A percentile compares a stretch with the other conserved stretches of the same genome.
Evolutionary conservation across 176 grass and related monocot genomes (phyloP).

Genomic region (Phragmites australis): DNA sequence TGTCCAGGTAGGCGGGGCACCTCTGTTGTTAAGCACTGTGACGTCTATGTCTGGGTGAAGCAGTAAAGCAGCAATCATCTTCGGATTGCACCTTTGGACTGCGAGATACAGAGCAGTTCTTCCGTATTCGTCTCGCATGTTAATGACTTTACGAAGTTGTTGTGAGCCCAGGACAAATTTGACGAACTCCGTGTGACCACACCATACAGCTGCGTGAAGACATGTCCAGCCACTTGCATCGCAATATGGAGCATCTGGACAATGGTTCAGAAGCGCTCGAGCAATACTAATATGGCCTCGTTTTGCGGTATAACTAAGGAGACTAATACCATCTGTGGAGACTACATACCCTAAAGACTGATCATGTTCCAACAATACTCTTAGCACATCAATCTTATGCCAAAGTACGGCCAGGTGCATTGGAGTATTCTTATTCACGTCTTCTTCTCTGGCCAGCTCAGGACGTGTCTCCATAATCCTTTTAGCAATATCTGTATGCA

Average conservation of each 20-base stretch:
- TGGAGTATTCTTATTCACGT: neutral
- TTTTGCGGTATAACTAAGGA: accelerated
- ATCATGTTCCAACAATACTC: neutral
- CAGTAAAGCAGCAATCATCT: neutral
- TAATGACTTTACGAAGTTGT: neutral
- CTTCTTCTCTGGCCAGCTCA: neutral
- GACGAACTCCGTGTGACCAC: accelerated
- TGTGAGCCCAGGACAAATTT: neutral
- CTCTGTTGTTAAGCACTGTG: neutral
- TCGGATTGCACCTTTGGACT: neutral
- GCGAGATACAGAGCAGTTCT: neutral
- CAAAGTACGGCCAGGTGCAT: neutral
- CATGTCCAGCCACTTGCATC: neutral
- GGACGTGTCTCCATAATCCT: neutral
- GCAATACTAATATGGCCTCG: neutral
- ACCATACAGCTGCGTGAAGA: neutral
- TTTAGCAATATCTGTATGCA: neutral
- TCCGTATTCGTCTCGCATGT: neutral
- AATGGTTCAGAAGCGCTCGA: neutral
- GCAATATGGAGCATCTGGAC: neutral
- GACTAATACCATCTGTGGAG: accelerated
- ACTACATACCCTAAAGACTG: neutral
- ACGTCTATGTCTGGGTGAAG: neutral
- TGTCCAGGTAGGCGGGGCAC: neutral
- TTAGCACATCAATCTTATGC: neutral